A percentile compares a stretch with the other conserved stretches of the same genome.
phyloP scores from a whole-genome alignment of 257 asterid species.

The Solanum appendiculatum region DNA sequence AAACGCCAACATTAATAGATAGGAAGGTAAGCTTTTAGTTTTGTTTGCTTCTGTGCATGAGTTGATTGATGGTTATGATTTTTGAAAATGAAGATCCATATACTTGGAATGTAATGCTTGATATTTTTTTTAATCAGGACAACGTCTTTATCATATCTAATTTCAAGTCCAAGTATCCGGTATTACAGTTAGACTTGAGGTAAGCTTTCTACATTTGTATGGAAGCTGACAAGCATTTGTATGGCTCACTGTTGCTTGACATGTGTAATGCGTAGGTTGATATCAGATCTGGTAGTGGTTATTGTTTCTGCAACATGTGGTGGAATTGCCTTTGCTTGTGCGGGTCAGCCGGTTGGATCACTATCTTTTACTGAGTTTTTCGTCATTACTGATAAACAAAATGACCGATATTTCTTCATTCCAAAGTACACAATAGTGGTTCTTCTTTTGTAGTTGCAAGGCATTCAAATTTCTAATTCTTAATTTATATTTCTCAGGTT shows the following conservation, averaged over 20 bases:
- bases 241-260: slow-evolving; percentile 5
- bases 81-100: background rate
- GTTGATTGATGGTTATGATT: background rate
- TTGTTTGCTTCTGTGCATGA: background rate
- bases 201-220: slow-evolving; percentile 17
- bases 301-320: slow-evolving; percentile 99
- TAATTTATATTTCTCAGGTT: slow-evolving; percentile 48
- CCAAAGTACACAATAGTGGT: background rate
- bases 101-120: background rate
- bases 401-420: background rate
- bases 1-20: slow-evolving; percentile 91
- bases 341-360: slow-evolving; percentile 92
- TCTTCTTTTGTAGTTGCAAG: background rate
- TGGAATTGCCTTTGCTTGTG: slow-evolving; percentile 99
- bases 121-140: slow-evolving; percentile 45
- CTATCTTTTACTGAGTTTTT: slow-evolving; percentile 13
- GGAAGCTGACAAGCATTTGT: slow-evolving; percentile 4
- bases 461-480: slow-evolving; percentile 1
- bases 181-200: slow-evolving; percentile 95
- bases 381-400: background rate
- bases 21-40: slow-evolving; percentile 54
- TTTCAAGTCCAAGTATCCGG: slow-evolving; percentile 93
- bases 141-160: slow-evolving; percentile 93
- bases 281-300: slow-evolving; percentile 94
- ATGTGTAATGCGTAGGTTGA: slow-evolving; percentile 52